phyloP scores from a whole-genome alignment of 2,329 filamentous ascomycete species.

The Aspergillus hortae region DNA sequence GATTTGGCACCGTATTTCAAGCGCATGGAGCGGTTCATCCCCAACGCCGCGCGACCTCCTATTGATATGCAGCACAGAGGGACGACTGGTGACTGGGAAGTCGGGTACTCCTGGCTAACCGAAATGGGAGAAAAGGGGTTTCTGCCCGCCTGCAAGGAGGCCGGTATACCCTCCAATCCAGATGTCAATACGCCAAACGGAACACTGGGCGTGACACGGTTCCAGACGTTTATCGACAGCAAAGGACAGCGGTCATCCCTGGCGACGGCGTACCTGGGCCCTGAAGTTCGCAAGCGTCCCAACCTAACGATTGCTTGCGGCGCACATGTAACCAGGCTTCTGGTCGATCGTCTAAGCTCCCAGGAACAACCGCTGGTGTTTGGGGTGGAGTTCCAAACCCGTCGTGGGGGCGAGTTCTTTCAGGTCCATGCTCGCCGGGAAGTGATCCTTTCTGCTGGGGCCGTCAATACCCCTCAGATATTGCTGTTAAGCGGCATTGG shows the following conservation, averaged over 20 bases:
- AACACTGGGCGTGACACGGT: constrained; percentile 11
- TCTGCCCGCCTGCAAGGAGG: constrained; percentile 10
- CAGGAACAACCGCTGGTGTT: constrained; percentile 3
- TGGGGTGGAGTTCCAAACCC: constrained; percentile 14
- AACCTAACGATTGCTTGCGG: constrained; percentile 17
- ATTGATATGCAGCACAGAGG: constrained; percentile 12
- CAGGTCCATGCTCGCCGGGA: constrained; percentile 18
- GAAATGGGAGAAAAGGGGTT: constrained; percentile 16
- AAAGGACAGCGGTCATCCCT: constrained; percentile 17
- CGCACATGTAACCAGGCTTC: constrained; percentile 17
- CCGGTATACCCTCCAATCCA: constrained; percentile 5
- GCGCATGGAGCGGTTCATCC: constrained; percentile 17
- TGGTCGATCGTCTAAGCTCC: constrained; percentile 15
- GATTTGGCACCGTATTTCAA: constrained; percentile 47
- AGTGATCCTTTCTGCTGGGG: constrained; percentile 29
- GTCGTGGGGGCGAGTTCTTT: constrained; percentile 7
- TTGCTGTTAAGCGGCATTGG: constrained; percentile 33
- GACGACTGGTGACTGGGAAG: constrained; percentile 7
- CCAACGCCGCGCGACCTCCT: constrained; percentile 9
- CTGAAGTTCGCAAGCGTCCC: constrained; percentile 10
- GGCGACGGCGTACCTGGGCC: constrained; percentile 14
- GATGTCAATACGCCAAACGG: constrained; percentile 13
- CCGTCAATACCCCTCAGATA: constrained; percentile 29
- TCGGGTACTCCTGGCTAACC: constrained; percentile 13
- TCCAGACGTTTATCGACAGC: constrained; percentile 16